Percentiles rank a stretch among this genome's conserved stretches.
Conservation (phyloP, 2,329 filamentous ascomycete genomes). For the Botrytis aclada region DNA sequence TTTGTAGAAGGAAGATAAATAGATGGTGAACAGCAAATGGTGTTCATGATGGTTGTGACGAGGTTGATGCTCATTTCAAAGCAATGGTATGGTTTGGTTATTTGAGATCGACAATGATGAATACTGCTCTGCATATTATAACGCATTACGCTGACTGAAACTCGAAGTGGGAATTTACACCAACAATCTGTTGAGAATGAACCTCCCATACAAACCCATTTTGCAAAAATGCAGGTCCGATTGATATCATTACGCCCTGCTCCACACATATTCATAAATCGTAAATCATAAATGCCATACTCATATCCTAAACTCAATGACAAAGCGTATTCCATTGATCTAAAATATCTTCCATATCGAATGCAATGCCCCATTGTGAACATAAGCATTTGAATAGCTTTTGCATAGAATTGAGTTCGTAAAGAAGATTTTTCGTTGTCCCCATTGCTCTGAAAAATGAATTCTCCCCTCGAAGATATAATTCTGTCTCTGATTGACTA, state of each 20-base stretch:
- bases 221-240: not conserved
- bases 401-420: constrained; percentile 47
- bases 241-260: not conserved
- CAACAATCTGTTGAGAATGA: not conserved
- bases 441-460: constrained; percentile 29
- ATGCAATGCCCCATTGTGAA: constrained; percentile 46
- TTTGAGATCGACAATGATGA: not conserved
- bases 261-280: not conserved
- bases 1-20: not conserved
- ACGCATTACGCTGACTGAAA: not conserved
- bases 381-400: constrained; percentile 45
- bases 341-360: constrained; percentile 45
- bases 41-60: not conserved
- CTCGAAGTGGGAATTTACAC: not conserved
- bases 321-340: constrained; percentile 45
- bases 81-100: not conserved
- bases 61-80: not conserved
- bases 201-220: not conserved
- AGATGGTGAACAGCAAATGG: not conserved
- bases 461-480: constrained; percentile 39
- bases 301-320: constrained; percentile 33
- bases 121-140: not conserved
- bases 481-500: constrained; percentile 43
- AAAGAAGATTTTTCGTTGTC: constrained; percentile 42
- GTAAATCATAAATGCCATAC: not conserved